These are phyloP conservation scores for Coemansia sp. DNA, from an alignment of 192 early-diverging fungal species.

Conservation along the genomic window DNA sequence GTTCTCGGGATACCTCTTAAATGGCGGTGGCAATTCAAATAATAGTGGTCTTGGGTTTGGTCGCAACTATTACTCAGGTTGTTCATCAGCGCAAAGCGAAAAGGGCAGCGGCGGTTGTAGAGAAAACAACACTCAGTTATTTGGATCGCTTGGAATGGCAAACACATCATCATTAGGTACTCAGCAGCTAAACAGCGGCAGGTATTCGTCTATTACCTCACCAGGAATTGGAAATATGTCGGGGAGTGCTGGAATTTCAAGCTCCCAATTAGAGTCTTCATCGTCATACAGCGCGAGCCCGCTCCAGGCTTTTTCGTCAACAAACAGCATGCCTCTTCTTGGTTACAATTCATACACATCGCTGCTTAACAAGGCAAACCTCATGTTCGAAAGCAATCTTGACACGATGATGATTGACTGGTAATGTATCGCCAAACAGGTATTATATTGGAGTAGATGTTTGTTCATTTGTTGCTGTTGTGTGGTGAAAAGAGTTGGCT, in stretches of 20 bases:
- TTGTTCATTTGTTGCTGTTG: not conserved
- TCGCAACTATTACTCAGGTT: constrained; percentile 9
- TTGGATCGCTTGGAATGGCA: constrained; percentile 15
- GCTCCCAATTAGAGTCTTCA: not conserved
- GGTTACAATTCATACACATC: constrained; percentile 61
- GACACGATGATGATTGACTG: constrained; percentile 69
- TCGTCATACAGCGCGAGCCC: constrained; percentile 12
- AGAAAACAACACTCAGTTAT: constrained; percentile 7
- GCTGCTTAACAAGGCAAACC: constrained; percentile 70
- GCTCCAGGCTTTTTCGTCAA: constrained; percentile 20
- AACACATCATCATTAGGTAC: constrained; percentile 1
- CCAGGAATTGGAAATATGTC: not conserved
- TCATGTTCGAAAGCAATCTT: constrained; percentile 69
- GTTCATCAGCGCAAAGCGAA: constrained; percentile 1
- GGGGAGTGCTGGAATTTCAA: not conserved
- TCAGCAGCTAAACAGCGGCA: constrained; percentile 1
- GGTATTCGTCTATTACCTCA: not conserved
- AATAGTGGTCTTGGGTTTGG: not conserved
- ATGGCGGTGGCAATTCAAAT: constrained; percentile 13
- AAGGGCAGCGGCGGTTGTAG: not conserved
- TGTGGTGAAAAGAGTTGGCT: not conserved
- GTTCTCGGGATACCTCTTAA: constrained; percentile 47
- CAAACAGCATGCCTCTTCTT: constrained; percentile 27
- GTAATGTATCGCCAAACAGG: constrained; percentile 28
- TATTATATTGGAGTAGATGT: not conserved